Conservation (phyloP, 257 asterid species). For the Verbena officinalis region DNA sequence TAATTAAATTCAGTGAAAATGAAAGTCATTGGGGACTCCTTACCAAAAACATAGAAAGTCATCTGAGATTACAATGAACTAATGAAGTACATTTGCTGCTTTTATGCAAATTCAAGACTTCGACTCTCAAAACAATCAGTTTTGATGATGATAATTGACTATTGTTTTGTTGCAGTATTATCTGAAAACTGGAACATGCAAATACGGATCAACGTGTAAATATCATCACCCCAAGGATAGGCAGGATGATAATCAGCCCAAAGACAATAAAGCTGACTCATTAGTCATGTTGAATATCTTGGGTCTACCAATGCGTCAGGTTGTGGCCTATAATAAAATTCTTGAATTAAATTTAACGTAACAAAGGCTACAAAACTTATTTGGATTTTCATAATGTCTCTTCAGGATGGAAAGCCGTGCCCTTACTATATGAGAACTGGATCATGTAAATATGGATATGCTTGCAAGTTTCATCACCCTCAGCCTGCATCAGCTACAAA, state of each 20-base stretch:
- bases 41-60: too few species aligned
- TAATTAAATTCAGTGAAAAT: not conserved
- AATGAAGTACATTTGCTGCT: not conserved
- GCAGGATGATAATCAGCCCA: conserved; percentile 49
- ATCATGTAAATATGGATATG: conserved; percentile 59
- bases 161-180: conserved; percentile 52
- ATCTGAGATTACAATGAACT: not conserved
- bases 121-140: not conserved
- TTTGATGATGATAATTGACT: conserved; percentile 2
- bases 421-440: conserved; percentile 65
- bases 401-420: conserved; percentile 61
- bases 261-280: conserved; percentile 42
- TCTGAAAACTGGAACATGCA: conserved; percentile 38
- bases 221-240: conserved; percentile 8
- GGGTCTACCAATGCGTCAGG: conserved; percentile 86
- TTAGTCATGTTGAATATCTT: conserved; percentile 41
- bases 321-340: not conserved
- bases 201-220: conserved; percentile 1
- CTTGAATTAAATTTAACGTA: not conserved
- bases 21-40: too few species aligned
- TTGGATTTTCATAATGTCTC: conserved; percentile 15
- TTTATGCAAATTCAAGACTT: not conserved
- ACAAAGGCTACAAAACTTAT: conserved; percentile 19
- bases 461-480: conserved; percentile 78
- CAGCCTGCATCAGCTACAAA: conserved; percentile 53